These are phyloP conservation scores for Pleurotus djamor DNA, from an alignment of 768 basidiomycete species.

Conservation along the genomic window DNA sequence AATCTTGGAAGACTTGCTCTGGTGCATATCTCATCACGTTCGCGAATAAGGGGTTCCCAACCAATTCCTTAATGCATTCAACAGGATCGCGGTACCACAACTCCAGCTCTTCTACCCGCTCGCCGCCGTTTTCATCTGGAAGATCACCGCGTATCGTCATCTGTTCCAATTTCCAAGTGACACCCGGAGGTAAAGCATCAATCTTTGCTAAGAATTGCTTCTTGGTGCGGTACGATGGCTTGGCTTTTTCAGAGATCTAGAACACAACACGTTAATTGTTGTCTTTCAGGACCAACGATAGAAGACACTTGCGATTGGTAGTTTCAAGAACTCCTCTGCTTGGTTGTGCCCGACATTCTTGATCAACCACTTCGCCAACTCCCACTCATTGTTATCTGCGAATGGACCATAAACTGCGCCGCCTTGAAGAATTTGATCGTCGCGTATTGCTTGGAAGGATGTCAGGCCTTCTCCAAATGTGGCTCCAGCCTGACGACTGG, in stretches of 20 bases:
- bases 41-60: conserved; percentile 25
- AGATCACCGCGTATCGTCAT: conserved; percentile 10
- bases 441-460: conserved; percentile 8
- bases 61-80: conserved; percentile 19
- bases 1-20: conserved; percentile 12
- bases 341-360: conserved; percentile 21
- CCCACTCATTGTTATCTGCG: conserved; percentile 21
- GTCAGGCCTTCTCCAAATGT: conserved; percentile 2
- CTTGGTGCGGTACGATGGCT: neutral
- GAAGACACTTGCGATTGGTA: conserved; percentile 18
- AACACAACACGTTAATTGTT: neutral
- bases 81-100: conserved; percentile 20
- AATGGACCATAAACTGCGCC: conserved; percentile 21
- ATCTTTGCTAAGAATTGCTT: conserved; percentile 11
- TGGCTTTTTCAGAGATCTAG: neutral
- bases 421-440: conserved; percentile 8
- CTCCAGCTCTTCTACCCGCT: conserved; percentile 15
- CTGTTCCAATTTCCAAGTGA: conserved; percentile 12
- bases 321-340: conserved; percentile 25
- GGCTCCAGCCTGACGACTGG: neutral
- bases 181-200: conserved; percentile 11
- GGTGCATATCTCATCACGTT: conserved; percentile 22
- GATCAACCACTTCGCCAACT: conserved; percentile 29
- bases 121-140: conserved; percentile 3
- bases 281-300: neutral